A percentile compares a stretch with the other conserved stretches of the same genome.
phyloP scores from a whole-genome alignment of 192 early-diverging fungal genomes.

The Coemansia sp. region DNA sequence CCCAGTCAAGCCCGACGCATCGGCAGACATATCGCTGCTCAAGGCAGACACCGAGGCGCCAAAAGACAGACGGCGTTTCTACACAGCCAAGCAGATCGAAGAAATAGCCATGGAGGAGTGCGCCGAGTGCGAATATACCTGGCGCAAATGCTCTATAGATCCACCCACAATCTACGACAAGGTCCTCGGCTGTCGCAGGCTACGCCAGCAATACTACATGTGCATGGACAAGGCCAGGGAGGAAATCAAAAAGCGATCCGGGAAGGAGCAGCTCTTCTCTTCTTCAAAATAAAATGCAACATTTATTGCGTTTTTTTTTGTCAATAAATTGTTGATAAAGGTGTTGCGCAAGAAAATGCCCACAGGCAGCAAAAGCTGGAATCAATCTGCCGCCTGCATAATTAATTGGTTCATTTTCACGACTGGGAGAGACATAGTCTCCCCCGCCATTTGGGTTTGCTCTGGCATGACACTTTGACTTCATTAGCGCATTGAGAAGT shows the following conservation, averaged over 20 bases:
- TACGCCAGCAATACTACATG: constrained; percentile 19
- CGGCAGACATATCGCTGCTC: constrained; percentile 20
- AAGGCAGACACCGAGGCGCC: constrained; percentile 34
- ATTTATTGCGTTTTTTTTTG: background rate
- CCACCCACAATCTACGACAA: constrained; percentile 28
- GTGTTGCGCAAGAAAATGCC: background rate
- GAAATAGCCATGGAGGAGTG: constrained; percentile 40
- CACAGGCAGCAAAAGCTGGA: background rate
- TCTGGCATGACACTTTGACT: background rate
- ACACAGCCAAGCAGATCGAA: constrained; percentile 35
- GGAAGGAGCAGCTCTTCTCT: constrained; percentile 9
- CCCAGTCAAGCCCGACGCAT: constrained; percentile 30
- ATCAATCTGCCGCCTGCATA: background rate
- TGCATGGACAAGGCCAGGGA: constrained; percentile 24
- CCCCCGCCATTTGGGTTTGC: background rate
- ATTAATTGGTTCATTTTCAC: background rate
- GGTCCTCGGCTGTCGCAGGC: constrained; percentile 25
- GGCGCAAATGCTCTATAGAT: constrained; percentile 28
- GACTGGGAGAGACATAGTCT: background rate
- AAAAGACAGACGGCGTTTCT: constrained; percentile 27
- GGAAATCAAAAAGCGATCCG: constrained; percentile 21
- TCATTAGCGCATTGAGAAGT: background rate
- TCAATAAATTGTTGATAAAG: background rate
- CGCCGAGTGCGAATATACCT: constrained; percentile 39
- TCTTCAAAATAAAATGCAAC: background rate